phyloP scores from a whole-genome alignment of 441 rosid species.

The Bocquillonia castaneifolia region DNA sequence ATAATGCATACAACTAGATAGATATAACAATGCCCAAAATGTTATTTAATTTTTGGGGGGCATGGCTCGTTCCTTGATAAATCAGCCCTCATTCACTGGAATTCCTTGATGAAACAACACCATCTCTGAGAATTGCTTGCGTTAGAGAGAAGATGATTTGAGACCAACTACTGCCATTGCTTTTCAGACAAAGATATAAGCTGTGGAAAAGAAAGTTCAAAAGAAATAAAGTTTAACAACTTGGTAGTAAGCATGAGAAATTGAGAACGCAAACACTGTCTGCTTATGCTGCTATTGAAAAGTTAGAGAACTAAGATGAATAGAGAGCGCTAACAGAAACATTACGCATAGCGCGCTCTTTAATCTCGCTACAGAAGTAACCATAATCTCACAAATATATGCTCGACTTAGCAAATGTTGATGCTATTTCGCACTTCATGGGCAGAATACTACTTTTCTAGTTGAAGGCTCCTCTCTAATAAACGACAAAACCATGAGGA shows the following conservation, averaged over 20 bases:
- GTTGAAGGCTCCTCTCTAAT: too few relatives aligned
- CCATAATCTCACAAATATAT: neutral
- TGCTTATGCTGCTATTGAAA: neutral
- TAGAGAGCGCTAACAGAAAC: neutral
- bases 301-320: neutral
- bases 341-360: neutral
- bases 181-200: constrained; percentile 57
- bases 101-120: neutral
- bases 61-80: neutral
- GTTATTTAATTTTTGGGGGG: neutral
- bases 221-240: constrained; percentile 4
- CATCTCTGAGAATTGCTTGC: neutral
- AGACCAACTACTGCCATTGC: constrained; percentile 26
- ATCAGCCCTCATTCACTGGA: constrained; percentile 10
- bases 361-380: neutral
- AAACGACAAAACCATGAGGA: neutral
- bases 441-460: too few relatives aligned
- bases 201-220: constrained; percentile 31
- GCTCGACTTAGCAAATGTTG: too few relatives aligned
- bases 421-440: too few relatives aligned
- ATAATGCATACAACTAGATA: constrained; percentile 11
- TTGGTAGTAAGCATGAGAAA: too few relatives aligned
- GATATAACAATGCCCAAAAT: constrained; percentile 9
- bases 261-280: neutral
- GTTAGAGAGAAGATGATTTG: neutral